phyloP scores from a whole-genome alignment of 2,329 filamentous ascomycete genomes.

The Arthrobotrys pseudoclavata region DNA sequence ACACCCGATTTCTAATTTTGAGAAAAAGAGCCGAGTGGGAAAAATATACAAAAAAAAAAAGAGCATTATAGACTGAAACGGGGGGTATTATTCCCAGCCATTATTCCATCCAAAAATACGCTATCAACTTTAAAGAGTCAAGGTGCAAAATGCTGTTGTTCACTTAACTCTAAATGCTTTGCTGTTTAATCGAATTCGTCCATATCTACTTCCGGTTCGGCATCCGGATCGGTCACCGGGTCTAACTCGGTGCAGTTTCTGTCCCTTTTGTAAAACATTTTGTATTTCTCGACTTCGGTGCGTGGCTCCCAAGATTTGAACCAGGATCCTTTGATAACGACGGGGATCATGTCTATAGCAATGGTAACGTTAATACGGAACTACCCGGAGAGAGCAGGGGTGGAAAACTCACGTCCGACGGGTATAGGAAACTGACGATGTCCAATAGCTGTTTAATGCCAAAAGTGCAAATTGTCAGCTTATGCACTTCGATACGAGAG shows the following conservation, averaged over 20 bases:
- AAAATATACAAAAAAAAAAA: slow-evolving; percentile 22
- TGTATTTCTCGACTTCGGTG: slow-evolving; percentile 51
- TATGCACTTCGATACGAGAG: slow-evolving; percentile 3
- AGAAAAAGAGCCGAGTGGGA: not conserved
- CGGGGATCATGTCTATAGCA: slow-evolving; percentile 51
- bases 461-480: slow-evolving; percentile 40
- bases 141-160: slow-evolving; percentile 3
- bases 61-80: slow-evolving; percentile 6
- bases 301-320: slow-evolving; percentile 26
- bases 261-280: slow-evolving; percentile 49
- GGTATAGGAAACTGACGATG: slow-evolving; percentile 49
- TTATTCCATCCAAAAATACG: slow-evolving; percentile 14
- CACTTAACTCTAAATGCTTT: slow-evolving; percentile 7
- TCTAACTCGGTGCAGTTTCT: slow-evolving; percentile 53
- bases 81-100: slow-evolving; percentile 34
- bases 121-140: slow-evolving; percentile 6
- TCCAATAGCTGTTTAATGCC: slow-evolving; percentile 39
- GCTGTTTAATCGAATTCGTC: slow-evolving; percentile 33
- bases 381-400: slow-evolving; percentile 13
- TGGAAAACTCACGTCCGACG: slow-evolving; percentile 42
- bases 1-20: slow-evolving; percentile 16
- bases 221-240: slow-evolving; percentile 55
- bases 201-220: slow-evolving; percentile 49
- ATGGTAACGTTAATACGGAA: not conserved
- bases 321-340: slow-evolving; percentile 56